A percentile compares a stretch with the other conserved stretches of the same genome.
phyloP scores from a whole-genome alignment of 1,139 yeast genomes.

The Pichia sorboxylosa region DNA sequence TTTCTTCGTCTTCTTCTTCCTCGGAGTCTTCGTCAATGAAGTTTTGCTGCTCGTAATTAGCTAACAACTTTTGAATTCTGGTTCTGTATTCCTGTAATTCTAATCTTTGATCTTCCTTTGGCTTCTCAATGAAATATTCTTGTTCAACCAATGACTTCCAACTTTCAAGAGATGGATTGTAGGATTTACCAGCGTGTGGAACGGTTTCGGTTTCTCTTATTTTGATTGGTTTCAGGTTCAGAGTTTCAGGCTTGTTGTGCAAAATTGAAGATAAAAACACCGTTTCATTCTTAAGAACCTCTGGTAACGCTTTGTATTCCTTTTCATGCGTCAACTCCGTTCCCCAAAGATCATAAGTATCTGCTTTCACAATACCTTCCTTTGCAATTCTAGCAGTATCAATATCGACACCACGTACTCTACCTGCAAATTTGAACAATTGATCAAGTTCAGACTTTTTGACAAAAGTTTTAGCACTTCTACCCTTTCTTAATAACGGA shows the following conservation, averaged over 20 bases:
- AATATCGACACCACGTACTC: slow-evolving; percentile 45
- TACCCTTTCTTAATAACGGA: slow-evolving; percentile 29
- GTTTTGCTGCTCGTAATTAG: slow-evolving; percentile 47
- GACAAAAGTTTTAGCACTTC: slow-evolving; percentile 30
- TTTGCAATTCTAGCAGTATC: slow-evolving; percentile 41
- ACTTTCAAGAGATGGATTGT: slow-evolving; percentile 76
- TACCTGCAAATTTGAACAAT: slow-evolving; percentile 72
- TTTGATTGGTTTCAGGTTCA: slow-evolving; percentile 41
- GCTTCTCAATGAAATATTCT: slow-evolving; percentile 58
- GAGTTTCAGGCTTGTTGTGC: slow-evolving; percentile 43
- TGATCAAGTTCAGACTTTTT: slow-evolving; percentile 54
- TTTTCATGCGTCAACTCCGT: slow-evolving; percentile 24
- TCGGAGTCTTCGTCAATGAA: slow-evolving; percentile 32
- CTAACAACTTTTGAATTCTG: slow-evolving; percentile 54
- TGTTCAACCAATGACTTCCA: slow-evolving; percentile 66
- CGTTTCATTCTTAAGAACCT: slow-evolving; percentile 30
- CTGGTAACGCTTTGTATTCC: slow-evolving; percentile 25
- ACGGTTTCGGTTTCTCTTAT: slow-evolving; percentile 37
- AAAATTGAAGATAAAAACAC: slow-evolving; percentile 43
- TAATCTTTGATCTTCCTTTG: slow-evolving; percentile 53
- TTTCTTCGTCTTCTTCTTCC: slow-evolving; percentile 21
- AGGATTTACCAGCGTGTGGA: slow-evolving; percentile 84
- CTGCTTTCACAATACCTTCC: slow-evolving; percentile 45
- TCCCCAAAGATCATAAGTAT: slow-evolving; percentile 60
- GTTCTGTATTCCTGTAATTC: slow-evolving; percentile 50